Percentiles rank a stretch among this genome's conserved stretches.
These are phyloP conservation scores for Pythium guiyangense DNA, from an alignment of 352 stramenopile genomes.

Conservation along the genomic window DNA sequence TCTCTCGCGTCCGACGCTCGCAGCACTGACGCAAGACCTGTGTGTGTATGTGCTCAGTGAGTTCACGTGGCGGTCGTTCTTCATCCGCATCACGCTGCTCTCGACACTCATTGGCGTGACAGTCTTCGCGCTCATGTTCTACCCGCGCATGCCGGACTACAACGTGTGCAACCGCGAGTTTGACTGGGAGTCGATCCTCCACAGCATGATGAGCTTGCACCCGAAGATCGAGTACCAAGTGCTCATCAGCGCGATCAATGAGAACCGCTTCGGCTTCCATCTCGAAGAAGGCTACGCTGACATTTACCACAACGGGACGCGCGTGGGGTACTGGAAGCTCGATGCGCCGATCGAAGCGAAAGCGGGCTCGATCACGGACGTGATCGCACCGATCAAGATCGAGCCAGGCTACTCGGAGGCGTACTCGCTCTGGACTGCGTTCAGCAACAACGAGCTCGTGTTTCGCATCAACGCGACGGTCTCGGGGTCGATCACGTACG, in stretches of 20 bases:
- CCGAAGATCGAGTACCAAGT: constrained; percentile 86
- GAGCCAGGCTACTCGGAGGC: constrained; percentile 59
- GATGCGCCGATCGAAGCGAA: constrained; percentile 58
- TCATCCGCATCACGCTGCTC: constrained; percentile 50
- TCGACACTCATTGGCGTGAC: constrained; percentile 49
- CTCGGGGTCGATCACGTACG: constrained; percentile 79
- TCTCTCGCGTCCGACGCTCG: too few relatives aligned
- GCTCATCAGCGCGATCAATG: constrained; percentile 84
- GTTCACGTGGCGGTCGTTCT: constrained; percentile 50
- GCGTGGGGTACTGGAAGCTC: constrained; percentile 71
- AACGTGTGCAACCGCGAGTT: constrained; percentile 89
- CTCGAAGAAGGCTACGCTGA: constrained; percentile 67
- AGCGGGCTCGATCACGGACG: constrained; percentile 71
- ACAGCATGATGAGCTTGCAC: constrained; percentile 64
- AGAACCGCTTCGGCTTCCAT: constrained; percentile 86
- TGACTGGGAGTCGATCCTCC: constrained; percentile 83
- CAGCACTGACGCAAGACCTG: not conserved
- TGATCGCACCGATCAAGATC: constrained; percentile 73
- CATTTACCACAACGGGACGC: constrained; percentile 75
- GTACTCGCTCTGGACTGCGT: constrained; percentile 60
- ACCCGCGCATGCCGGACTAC: constrained; percentile 83
- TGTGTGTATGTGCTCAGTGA: constrained; percentile 18
- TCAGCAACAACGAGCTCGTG: constrained; percentile 67
- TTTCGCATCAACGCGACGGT: constrained; percentile 83
- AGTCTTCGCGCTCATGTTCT: constrained; percentile 82